Percentiles rank a stretch among this genome's conserved stretches.
phyloP scores from a whole-genome alignment of 441 rosid genomes.

The Populus trichocarpa region DNA sequence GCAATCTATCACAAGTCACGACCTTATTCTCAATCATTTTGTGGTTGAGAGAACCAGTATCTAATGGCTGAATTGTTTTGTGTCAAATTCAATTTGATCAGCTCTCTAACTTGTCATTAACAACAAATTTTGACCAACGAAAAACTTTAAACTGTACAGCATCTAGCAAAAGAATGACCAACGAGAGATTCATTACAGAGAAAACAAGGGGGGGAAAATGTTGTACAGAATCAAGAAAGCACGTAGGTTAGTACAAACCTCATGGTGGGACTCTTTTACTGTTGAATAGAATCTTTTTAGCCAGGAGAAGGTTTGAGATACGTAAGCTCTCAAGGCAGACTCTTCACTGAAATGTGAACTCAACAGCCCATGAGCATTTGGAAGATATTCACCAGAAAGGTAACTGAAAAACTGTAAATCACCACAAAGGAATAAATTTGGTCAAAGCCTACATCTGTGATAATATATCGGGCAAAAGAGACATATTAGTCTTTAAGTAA shows the following conservation, averaged over 20 bases:
- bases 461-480: neutral
- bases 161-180: neutral
- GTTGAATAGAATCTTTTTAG: constrained; percentile 38
- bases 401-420: constrained; percentile 37
- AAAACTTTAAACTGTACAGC: neutral
- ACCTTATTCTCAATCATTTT: neutral
- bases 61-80: neutral
- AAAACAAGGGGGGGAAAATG: neutral
- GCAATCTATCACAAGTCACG: neutral
- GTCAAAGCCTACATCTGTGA: constrained; percentile 5
- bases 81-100: neutral
- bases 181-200: neutral
- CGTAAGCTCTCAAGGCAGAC: constrained; percentile 23
- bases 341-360: constrained; percentile 25
- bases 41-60: neutral
- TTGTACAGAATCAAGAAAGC: neutral
- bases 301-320: constrained; percentile 34
- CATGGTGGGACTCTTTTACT: constrained; percentile 59
- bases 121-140: neutral
- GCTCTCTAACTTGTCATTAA: neutral
- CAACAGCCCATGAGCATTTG: constrained; percentile 23
- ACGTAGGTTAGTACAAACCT: constrained; percentile 46
- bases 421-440: constrained; percentile 15
- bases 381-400: constrained; percentile 34
- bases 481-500: neutral